Conservation (phyloP, 495 filamentous ascomycete species). For the Podospora australis region DNA sequence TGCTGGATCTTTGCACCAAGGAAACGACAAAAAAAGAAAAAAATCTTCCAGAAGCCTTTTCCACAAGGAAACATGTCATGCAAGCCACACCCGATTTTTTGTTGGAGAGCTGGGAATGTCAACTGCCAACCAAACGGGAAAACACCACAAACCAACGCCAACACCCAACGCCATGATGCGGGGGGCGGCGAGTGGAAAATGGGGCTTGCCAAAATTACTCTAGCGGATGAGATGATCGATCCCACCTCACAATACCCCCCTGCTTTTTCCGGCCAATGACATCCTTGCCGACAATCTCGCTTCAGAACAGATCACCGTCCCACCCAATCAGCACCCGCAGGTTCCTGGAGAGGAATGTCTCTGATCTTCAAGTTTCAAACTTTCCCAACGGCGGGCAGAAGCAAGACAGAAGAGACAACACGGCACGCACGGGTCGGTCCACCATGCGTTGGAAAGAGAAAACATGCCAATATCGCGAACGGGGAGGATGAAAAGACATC, state of each 20-base stretch:
- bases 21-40: not conserved
- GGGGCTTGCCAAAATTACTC: not conserved
- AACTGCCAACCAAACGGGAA: no score
- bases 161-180: not conserved
- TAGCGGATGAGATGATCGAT: not conserved
- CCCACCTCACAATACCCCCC: not conserved
- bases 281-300: conserved; percentile 23
- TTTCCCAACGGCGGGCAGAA: not conserved
- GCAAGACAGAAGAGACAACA: not conserved
- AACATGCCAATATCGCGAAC: no score
- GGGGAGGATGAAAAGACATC: no score
- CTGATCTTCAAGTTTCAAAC: no score
- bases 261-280: conserved; percentile 12
- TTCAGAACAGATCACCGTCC: conserved; percentile 5
- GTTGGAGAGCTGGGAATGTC: no score
- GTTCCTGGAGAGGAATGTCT: no score
- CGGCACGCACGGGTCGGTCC: no score
- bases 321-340: conserved; percentile 16
- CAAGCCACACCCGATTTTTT: no score
- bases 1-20: no score
- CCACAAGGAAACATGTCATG: not conserved
- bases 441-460: not conserved
- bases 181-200: not conserved
- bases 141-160: not conserved
- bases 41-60: not conserved